These are phyloP conservation scores for Kernera saxatilis DNA, from an alignment of 345 rosid species.

Conservation along the genomic window DNA sequence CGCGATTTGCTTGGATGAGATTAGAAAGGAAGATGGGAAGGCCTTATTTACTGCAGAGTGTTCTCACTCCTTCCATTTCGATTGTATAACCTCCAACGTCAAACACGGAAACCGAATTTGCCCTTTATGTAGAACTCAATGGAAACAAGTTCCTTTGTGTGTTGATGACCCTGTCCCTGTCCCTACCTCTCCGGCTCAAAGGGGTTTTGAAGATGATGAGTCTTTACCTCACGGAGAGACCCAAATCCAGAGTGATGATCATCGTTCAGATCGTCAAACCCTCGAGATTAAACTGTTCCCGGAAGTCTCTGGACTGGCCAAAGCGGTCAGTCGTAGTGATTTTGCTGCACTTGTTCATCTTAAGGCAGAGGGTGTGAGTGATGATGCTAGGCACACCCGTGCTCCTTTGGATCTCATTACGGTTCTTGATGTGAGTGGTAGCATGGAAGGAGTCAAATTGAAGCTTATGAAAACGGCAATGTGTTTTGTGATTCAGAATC, in stretches of 20 bases:
- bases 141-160: conserved; percentile 53
- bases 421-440: conserved; percentile 93
- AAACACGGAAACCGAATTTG: conserved; percentile 80
- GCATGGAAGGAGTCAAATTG: conserved; percentile 84
- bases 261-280: conserved; percentile 23
- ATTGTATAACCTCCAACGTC: conserved; percentile 78
- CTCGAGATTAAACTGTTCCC: conserved; percentile 22
- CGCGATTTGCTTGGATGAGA: conserved; percentile 69
- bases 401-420: conserved; percentile 87
- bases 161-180: conserved; percentile 32
- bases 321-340: conserved; percentile 39
- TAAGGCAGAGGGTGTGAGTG: conserved; percentile 52
- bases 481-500: conserved; percentile 90
- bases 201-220: conserved; percentile 85
- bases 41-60: conserved; percentile 95
- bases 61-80: conserved; percentile 90
- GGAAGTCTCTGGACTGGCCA: conserved; percentile 44
- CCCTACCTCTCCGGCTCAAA: conserved; percentile 34
- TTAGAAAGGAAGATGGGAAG: conserved; percentile 66
- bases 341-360: conserved; percentile 78
- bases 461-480: conserved; percentile 79
- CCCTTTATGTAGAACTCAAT: conserved; percentile 79
- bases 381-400: conserved; percentile 36
- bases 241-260: conserved; percentile 7
- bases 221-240: conserved; percentile 27